phyloP scores from a whole-genome alignment of 768 basidiomycete species.

The Podaxis pistillaris region DNA sequence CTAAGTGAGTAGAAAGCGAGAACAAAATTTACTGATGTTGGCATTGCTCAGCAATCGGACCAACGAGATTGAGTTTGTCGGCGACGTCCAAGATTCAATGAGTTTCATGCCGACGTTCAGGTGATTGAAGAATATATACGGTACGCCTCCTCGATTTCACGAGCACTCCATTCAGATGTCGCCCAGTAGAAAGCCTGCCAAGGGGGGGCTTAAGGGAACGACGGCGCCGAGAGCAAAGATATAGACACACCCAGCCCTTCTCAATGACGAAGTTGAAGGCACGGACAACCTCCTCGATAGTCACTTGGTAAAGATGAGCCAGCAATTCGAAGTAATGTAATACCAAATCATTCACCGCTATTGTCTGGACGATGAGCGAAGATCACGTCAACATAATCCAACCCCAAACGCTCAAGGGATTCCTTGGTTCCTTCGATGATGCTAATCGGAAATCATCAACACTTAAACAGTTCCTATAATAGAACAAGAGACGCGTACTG shows the following conservation, averaged over 20 bases:
- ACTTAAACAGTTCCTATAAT: background rate
- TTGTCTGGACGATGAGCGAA: slow-evolving; percentile 65
- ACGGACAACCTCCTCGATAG: slow-evolving; percentile 73
- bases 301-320: slow-evolving; percentile 29
- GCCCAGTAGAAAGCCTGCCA: slow-evolving; percentile 62
- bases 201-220: background rate
- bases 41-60: slow-evolving; percentile 76
- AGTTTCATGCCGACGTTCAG: background rate
- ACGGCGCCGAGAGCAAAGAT: background rate
- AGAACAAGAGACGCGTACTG: slow-evolving; percentile 35
- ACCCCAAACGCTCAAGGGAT: slow-evolving; percentile 58
- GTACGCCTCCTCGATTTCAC: slow-evolving; percentile 64
- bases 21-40: slow-evolving; percentile 51
- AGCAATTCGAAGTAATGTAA: background rate
- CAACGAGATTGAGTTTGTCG: slow-evolving; percentile 58
- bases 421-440: slow-evolving; percentile 71
- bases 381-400: slow-evolving; percentile 69
- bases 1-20: background rate
- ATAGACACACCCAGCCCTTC: slow-evolving; percentile 50
- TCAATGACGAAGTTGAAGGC: slow-evolving; percentile 76
- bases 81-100: slow-evolving; percentile 50
- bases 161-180: slow-evolving; percentile 74
- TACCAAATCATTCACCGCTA: slow-evolving; percentile 35
- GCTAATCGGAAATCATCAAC: slow-evolving; percentile 25
- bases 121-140: slow-evolving; percentile 32